Evolutionary conservation across 2,329 filamentous ascomycete genomes (phyloP).

Genomic region (Triangularia setosa): DNA sequence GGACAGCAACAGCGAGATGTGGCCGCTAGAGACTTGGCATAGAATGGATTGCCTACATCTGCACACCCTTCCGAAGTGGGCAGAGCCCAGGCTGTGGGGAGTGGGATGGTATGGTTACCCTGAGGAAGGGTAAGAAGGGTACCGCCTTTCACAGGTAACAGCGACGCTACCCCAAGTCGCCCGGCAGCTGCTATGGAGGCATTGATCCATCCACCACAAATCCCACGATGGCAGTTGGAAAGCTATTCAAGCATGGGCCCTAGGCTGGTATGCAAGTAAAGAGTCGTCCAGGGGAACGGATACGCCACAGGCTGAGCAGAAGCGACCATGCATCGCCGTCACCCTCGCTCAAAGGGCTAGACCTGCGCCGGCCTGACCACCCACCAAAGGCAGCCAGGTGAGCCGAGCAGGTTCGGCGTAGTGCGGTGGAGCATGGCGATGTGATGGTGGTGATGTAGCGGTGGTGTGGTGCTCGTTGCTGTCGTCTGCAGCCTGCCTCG

Average conservation of each 20-base stretch:
- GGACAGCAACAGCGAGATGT: constrained; percentile 7
- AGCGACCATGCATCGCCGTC: neutral
- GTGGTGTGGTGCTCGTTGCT: neutral
- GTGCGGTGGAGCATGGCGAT: neutral
- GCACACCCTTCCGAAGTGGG: neutral
- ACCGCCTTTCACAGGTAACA: neutral
- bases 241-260: neutral
- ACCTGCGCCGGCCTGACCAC: constrained; percentile 3
- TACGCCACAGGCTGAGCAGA: no score
- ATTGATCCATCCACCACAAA: neutral
- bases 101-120: neutral
- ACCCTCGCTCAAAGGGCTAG: neutral
- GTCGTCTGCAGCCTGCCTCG: constrained; percentile 10
- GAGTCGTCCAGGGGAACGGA: no score
- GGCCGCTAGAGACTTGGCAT: neutral
- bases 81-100: neutral
- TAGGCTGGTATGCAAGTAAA: neutral
- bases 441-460: no score
- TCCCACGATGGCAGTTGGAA: neutral
- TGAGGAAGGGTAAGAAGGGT: neutral
- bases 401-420: neutral
- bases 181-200: neutral
- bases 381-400: neutral
- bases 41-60: neutral
- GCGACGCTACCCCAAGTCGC: neutral